phyloP scores from a whole-genome alignment of 495 filamentous ascomycete species.

The Talaromyces stipitatus region DNA sequence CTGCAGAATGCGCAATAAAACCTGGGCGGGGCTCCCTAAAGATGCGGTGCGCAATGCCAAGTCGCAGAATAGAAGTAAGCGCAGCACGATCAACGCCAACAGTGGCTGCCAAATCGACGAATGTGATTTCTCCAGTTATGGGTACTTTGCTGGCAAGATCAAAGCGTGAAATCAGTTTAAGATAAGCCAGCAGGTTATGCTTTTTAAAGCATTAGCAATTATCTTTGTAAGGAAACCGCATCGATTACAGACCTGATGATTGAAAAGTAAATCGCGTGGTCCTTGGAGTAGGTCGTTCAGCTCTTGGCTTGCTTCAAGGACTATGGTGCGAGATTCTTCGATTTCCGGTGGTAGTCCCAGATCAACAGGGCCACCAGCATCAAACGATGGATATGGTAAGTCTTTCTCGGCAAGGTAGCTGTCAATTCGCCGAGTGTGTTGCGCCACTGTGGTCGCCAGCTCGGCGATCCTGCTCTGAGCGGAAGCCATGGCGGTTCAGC shows the following conservation, averaged over 20 bases:
- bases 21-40: constrained; percentile 46
- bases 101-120: constrained; percentile 31
- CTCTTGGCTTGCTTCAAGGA: constrained; percentile 12
- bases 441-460: constrained; percentile 9
- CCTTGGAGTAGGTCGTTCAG: constrained; percentile 14
- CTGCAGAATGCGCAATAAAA: constrained; percentile 46
- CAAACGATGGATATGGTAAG: constrained; percentile 12
- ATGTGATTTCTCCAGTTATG: constrained; percentile 29
- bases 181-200: constrained; percentile 10
- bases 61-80: constrained; percentile 44
- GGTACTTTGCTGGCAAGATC: constrained; percentile 21
- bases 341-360: constrained; percentile 10
- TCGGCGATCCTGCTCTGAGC: constrained; percentile 11
- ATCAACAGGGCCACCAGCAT: constrained; percentile 11
- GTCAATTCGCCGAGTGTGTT: constrained; percentile 10
- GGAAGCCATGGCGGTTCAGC: constrained; percentile 2
- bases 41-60: constrained; percentile 48
- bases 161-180: constrained; percentile 27
- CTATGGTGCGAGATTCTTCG: constrained; percentile 8
- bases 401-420: constrained; percentile 4
- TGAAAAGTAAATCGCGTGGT: constrained; percentile 7
- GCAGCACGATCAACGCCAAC: constrained; percentile 34
- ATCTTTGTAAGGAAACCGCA: neutral
- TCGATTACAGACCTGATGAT: neutral
- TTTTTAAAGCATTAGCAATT: neutral